Evolutionary conservation across 257 asterid genomes (phyloP), one percentile per base, ranked within the genome.

Genomic region (Thymus mandschuricus): DNA sequence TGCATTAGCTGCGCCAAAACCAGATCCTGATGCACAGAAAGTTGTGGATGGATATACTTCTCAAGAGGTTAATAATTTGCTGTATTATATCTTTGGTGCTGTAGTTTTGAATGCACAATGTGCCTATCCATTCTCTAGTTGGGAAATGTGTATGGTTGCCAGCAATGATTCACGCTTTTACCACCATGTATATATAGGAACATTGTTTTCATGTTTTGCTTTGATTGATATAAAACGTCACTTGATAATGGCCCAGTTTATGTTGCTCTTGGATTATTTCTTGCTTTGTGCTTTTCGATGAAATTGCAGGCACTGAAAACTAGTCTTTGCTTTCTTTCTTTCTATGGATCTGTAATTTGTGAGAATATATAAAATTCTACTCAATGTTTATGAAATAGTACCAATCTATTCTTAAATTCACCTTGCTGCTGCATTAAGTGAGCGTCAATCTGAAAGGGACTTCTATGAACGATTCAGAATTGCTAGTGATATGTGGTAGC

Each of bases 1-100:
- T 80, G 85, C 78, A 64, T 83, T 95, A 79, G 87, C 91, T 76
- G 86, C 93, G 5, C 92, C 95, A 51, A 95, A 92, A 84, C 86
- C 96, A 60, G 97, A 88, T 51, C 92, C 92, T 33, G 98, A 82
- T 80, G 78, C 77, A 8, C 91, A 75, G 48, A 89, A 86, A 77
- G 81, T 60, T 78, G 83, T 81, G 68, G 74, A 58, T 66, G 84
- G 73, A 71, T 70, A 90, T 78, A 75, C 59, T 51, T 79, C 79
- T 60, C 92, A 83, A 71, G 95, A 88, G 91, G 98, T 91, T 74
- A 45, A 78, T 61, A 31, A 34, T 44, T 34, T 40, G 28, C 61
- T 66, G 11, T 38, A 38, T 41, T n/a, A 34, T 58, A 15, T 60
- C 21, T 28, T 45, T 34, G 10, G 30, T 27, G 43, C 31, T 21